Conservation (phyloP, 345 rosid genomes). For the Dovyalis caffra region DNA sequence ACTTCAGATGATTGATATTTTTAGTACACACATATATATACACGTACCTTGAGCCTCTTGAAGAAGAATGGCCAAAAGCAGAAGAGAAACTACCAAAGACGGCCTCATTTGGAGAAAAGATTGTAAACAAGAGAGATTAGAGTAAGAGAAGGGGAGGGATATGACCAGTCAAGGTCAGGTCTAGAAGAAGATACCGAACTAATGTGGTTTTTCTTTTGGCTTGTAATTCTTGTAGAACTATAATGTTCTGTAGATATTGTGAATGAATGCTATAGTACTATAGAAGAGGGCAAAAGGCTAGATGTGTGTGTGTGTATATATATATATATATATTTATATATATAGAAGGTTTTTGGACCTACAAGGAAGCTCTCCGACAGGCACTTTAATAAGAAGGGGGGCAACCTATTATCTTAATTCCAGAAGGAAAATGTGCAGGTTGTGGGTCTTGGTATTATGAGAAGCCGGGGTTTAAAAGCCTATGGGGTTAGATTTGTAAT, state of each 20-base stretch:
- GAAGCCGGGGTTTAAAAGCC: not conserved
- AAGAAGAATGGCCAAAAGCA: constrained; percentile 7
- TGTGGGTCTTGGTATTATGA: not conserved
- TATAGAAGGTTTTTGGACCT: not conserved
- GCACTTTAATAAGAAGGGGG: not conserved
- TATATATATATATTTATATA: no score
- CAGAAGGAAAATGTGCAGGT: not conserved
- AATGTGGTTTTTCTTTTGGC: not conserved
- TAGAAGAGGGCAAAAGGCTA: not conserved
- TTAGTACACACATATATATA: not conserved
- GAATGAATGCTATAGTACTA: not conserved
- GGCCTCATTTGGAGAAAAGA: constrained; percentile 12
- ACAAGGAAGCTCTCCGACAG: constrained; percentile 1
- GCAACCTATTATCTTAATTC: not conserved
- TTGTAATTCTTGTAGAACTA: not conserved
- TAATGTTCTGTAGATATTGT: not conserved
- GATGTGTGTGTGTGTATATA: no score
- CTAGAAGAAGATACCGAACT: not conserved
- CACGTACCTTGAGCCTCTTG: constrained; percentile 16
- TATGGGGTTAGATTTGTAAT: not conserved
- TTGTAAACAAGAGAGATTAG: not conserved
- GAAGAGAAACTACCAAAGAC: constrained; percentile 10
- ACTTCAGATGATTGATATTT: not conserved
- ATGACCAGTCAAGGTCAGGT: not conserved
- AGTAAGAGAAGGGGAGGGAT: not conserved